Conservation (phyloP, 805 yeast species). For the Candida loeiensis region DNA sequence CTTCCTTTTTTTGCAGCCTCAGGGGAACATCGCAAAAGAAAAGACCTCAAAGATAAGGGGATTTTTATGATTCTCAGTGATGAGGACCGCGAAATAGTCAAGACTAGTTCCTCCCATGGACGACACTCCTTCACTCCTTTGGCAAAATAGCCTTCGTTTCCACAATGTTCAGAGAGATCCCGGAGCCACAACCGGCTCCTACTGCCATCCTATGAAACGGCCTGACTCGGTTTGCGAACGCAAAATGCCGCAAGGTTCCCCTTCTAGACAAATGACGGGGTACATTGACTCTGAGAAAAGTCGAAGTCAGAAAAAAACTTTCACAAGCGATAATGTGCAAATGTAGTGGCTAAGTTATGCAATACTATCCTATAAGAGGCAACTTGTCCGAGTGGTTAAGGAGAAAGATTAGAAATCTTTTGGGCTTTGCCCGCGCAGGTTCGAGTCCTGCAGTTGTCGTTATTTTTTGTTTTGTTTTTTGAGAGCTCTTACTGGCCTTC, state of each 20-base stretch:
- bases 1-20: conserved; percentile 1
- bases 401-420: conserved; percentile 17
- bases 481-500: too few relatives aligned
- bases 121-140: too few relatives aligned
- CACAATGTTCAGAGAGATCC: too few relatives aligned
- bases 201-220: background rate
- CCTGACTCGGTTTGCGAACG: background rate
- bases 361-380: too few relatives aligned
- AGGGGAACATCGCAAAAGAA: background rate
- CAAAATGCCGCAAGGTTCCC: conserved; percentile 1
- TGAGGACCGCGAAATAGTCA: too few relatives aligned
- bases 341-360: too few relatives aligned
- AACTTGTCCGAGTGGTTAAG: conserved; percentile 18
- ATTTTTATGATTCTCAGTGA: too few relatives aligned
- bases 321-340: background rate
- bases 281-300: background rate
- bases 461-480: conserved; percentile 2
- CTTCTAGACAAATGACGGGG: background rate
- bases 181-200: too few relatives aligned
- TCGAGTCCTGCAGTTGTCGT: conserved; percentile 17
- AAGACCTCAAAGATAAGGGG: too few relatives aligned
- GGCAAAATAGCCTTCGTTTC: too few relatives aligned
- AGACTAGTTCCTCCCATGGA: too few relatives aligned
- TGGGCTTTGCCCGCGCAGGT: conserved; percentile 18
- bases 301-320: background rate